Percentiles rank a stretch among this genome's conserved stretches.
Evolutionary conservation across 139 green algal genomes (phyloP).

Genomic region (Chlorella sp.): DNA sequence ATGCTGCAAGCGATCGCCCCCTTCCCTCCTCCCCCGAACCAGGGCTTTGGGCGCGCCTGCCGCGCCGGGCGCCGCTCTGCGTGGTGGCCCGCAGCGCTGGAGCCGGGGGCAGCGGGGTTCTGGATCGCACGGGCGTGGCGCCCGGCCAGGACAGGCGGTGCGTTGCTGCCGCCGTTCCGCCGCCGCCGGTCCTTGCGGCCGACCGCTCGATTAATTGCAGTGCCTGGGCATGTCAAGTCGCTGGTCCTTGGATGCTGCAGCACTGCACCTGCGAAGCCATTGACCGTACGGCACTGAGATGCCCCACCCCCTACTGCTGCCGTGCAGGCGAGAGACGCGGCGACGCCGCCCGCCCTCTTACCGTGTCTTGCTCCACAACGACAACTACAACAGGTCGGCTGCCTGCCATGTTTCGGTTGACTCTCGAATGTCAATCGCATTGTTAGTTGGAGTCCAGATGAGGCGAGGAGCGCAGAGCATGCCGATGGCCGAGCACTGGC

Average conservation of each 20-base stretch:
- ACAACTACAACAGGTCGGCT: slow-evolving; percentile 85
- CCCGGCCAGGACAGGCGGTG: slow-evolving; percentile 18
- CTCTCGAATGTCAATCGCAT: too few relatives aligned
- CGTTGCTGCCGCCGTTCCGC: not conserved
- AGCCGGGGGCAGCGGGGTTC: slow-evolving; percentile 17
- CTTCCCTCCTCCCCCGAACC: not conserved
- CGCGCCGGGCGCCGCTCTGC: not conserved
- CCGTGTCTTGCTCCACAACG: slow-evolving; percentile 93
- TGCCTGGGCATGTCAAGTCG: too few relatives aligned
- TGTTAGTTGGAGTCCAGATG: too few relatives aligned
- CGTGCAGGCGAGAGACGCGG: not conserved
- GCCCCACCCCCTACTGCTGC: too few relatives aligned
- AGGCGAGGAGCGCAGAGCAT: too few relatives aligned
- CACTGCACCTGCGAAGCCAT: too few relatives aligned
- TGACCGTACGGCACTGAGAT: too few relatives aligned
- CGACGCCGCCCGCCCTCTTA: slow-evolving; percentile 74
- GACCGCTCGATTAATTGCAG: too few relatives aligned
- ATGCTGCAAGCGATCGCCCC: not conserved
- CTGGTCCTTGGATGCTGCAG: too few relatives aligned
- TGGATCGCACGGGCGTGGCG: not conserved
- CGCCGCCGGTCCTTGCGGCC: not conserved
- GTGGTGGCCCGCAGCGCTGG: not conserved
- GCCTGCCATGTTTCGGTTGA: too few relatives aligned
- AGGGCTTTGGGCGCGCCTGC: not conserved
- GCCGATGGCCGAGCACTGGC: too few relatives aligned